These are phyloP conservation scores for Diatrype stigma DNA, from an alignment of 2,329 filamentous ascomycete species.

Conservation along the genomic window DNA sequence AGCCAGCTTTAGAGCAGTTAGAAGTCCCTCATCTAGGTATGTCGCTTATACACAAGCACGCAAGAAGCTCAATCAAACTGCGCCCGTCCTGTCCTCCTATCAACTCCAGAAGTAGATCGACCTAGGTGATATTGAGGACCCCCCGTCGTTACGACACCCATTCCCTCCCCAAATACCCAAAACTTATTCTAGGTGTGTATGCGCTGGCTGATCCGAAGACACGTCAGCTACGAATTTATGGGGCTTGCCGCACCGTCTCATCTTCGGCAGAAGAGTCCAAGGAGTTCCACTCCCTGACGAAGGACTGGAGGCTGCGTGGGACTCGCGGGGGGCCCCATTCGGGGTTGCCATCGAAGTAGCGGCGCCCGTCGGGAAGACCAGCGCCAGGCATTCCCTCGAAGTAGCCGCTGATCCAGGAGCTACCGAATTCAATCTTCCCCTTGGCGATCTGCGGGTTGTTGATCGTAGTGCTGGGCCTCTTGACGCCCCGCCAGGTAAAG, in stretches of 20 bases:
- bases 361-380: background rate
- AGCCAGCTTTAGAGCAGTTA: too few species aligned
- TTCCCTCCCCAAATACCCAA: too few species aligned
- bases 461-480: background rate
- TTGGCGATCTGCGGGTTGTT: constrained; percentile 2
- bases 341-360: background rate
- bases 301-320: background rate
- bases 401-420: background rate
- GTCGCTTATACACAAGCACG: too few species aligned
- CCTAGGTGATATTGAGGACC: too few species aligned
- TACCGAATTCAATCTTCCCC: constrained; percentile 2
- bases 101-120: too few species aligned
- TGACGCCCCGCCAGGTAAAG: background rate
- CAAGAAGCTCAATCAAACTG: too few species aligned
- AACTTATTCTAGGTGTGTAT: background rate
- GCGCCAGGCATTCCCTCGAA: constrained; percentile 1
- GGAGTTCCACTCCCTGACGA: background rate
- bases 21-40: too few species aligned
- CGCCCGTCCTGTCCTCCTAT: too few species aligned
- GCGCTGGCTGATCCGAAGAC: background rate
- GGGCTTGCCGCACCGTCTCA: background rate
- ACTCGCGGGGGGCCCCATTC: background rate
- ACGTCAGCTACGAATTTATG: background rate
- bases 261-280: background rate
- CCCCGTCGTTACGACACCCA: too few species aligned